These are phyloP conservation scores for Blastocystis hominis DNA, from an alignment of 352 stramenopile genomes.

Conservation along the genomic window DNA sequence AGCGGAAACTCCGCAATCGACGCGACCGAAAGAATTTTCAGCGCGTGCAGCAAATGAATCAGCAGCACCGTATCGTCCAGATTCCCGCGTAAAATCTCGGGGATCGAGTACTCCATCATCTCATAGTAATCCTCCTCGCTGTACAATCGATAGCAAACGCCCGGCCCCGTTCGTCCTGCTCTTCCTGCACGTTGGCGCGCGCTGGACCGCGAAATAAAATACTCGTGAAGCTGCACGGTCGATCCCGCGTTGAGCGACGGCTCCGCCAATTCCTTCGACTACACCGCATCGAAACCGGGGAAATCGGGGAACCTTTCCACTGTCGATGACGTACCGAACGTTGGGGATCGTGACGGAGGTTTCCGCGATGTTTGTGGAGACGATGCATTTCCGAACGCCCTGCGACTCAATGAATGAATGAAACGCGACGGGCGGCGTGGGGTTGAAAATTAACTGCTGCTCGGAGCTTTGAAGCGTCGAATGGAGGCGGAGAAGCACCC, in stretches of 20 bases:
- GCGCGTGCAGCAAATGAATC: neutral
- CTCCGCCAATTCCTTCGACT: constrained; percentile 46
- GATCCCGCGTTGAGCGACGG: neutral
- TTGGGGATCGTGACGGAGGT: constrained; percentile 97
- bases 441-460: constrained; percentile 84
- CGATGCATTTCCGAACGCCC: constrained; percentile 59
- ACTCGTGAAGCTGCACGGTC: constrained; percentile 66
- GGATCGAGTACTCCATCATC: constrained; percentile 33
- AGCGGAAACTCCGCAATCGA: neutral
- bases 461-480: constrained; percentile 81
- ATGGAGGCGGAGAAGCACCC: constrained; percentile 77
- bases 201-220: constrained; percentile 71
- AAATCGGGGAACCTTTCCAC: constrained; percentile 69
- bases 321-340: constrained; percentile 89
- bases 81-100: constrained; percentile 31
- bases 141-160: constrained; percentile 74
- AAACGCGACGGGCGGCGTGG: constrained; percentile 63
- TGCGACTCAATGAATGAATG: neutral
- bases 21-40: neutral
- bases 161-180: constrained; percentile 72
- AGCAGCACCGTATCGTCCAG: constrained; percentile 19
- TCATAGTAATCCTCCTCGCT: constrained; percentile 51
- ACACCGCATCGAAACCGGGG: neutral
- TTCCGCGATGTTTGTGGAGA: constrained; percentile 87
- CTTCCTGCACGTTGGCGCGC: constrained; percentile 75